Percentiles rank a stretch among this genome's conserved stretches.
phyloP scores from a whole-genome alignment of 257 asterid genomes.

The Solanum okadae region DNA sequence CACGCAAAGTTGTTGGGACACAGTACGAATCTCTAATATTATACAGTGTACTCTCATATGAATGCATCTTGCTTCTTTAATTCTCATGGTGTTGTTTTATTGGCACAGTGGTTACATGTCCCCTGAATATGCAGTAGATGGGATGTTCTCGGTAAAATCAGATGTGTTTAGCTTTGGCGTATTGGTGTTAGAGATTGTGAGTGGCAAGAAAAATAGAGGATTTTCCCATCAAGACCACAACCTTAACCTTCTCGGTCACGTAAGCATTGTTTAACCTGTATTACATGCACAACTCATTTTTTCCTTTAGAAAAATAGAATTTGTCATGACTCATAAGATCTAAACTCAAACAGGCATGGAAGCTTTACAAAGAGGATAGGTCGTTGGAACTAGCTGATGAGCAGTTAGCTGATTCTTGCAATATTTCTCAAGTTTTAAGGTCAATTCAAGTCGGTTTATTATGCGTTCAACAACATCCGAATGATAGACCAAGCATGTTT shows the following conservation, averaged over 20 bases:
- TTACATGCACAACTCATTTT: background rate
- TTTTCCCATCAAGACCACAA: constrained; percentile 8
- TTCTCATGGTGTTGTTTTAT: background rate
- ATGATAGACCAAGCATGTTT: background rate
- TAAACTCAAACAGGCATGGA: background rate
- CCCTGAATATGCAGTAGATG: constrained; percentile 22
- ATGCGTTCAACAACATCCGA: background rate
- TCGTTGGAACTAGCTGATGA: background rate
- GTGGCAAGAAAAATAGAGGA: constrained; percentile 19
- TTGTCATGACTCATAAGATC: background rate
- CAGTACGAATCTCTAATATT: constrained; percentile 2
- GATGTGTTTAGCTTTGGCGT: constrained; percentile 24
- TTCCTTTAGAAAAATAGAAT: background rate
- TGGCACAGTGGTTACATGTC: constrained; percentile 24
- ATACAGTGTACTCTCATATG: background rate
- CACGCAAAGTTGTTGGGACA: constrained; percentile 20
- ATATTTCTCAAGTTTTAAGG: background rate
- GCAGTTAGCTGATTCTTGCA: background rate
- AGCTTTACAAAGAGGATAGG: background rate
- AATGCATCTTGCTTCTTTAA: background rate
- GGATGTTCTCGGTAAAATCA: constrained; percentile 21
- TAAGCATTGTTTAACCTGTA: background rate
- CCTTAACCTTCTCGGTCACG: constrained; percentile 27
- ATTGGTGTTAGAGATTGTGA: constrained; percentile 15
- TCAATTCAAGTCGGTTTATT: background rate